Conservation (phyloP, 2,329 filamentous ascomycete species). For the Diatrype stigma region DNA sequence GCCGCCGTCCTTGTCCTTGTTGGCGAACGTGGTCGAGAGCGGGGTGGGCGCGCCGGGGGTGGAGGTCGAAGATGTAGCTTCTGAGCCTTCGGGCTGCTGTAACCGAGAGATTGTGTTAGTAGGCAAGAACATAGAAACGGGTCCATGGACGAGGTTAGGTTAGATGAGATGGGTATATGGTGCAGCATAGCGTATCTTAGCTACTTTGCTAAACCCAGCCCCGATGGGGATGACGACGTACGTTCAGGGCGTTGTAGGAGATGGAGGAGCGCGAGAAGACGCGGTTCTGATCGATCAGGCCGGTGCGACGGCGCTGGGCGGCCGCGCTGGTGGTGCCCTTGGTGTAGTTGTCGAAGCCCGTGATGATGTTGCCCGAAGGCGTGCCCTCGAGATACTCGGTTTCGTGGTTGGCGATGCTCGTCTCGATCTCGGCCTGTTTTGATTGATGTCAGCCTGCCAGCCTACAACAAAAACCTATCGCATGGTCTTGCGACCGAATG, state of each 20-base stretch:
- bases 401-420: constrained; percentile 79
- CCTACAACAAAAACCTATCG: not conserved
- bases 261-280: constrained; percentile 68
- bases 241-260: constrained; percentile 49
- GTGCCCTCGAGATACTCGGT: constrained; percentile 87
- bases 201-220: too few species aligned
- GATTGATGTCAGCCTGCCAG: not conserved
- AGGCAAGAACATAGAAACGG: not conserved
- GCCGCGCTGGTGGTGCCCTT: constrained; percentile 71
- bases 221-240: too few species aligned
- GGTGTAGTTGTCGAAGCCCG: constrained; percentile 97
- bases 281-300: constrained; percentile 64
- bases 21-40: constrained; percentile 46
- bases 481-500: not conserved
- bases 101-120: not conserved
- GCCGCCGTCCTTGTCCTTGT: constrained; percentile 33
- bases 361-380: constrained; percentile 88
- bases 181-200: too few species aligned
- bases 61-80: constrained; percentile 38
- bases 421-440: constrained; percentile 60
- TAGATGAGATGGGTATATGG: too few species aligned
- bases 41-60: constrained; percentile 51
- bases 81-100: constrained; percentile 35
- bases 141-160: too few species aligned
- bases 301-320: constrained; percentile 60